These are phyloP conservation scores for Sporothrix humicola DNA, from an alignment of 2,329 filamentous ascomycete genomes.

Conservation along the genomic window DNA sequence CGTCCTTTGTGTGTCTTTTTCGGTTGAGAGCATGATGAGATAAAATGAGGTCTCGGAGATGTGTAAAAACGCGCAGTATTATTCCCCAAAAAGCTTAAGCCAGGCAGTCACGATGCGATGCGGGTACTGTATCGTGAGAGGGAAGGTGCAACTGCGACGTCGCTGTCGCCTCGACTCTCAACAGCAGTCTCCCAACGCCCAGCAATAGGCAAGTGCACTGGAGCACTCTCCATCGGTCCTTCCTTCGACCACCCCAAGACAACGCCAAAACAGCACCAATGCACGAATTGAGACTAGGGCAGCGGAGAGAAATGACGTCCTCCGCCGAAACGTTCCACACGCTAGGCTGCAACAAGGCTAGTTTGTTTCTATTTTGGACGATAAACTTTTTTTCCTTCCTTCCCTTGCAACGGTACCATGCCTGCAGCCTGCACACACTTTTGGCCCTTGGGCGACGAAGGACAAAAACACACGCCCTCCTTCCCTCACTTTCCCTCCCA, in stretches of 20 bases:
- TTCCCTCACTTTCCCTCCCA: not conserved
- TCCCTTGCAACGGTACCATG: slow-evolving; percentile 27
- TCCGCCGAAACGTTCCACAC: slow-evolving; percentile 17
- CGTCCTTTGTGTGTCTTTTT: no score
- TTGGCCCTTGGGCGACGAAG: slow-evolving; percentile 18
- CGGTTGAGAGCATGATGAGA: not conserved
- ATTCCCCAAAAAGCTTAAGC: not conserved
- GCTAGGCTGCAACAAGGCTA: slow-evolving; percentile 4
- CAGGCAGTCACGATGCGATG: slow-evolving; percentile 2
- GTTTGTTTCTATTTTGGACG: slow-evolving; percentile 38
- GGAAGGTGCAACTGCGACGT: slow-evolving; percentile 1
- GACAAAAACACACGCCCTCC: slow-evolving; percentile 16
- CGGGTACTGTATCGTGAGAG: not conserved
- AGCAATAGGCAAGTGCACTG: not conserved
- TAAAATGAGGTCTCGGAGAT: not conserved
- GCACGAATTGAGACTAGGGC: slow-evolving; percentile 15
- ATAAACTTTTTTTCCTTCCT: slow-evolving; percentile 38
- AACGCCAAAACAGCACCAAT: slow-evolving; percentile 24
- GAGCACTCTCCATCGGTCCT: not conserved
- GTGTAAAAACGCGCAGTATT: not conserved
- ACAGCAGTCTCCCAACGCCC: not conserved
- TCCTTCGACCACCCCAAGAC: slow-evolving; percentile 1
- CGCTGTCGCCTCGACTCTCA: not conserved
- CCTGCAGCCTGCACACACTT: slow-evolving; percentile 22
- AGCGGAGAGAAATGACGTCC: slow-evolving; percentile 33